These are phyloP conservation scores for Diplotaxis tenuifolia DNA, from an alignment of 345 rosid species.

Conservation along the genomic window DNA sequence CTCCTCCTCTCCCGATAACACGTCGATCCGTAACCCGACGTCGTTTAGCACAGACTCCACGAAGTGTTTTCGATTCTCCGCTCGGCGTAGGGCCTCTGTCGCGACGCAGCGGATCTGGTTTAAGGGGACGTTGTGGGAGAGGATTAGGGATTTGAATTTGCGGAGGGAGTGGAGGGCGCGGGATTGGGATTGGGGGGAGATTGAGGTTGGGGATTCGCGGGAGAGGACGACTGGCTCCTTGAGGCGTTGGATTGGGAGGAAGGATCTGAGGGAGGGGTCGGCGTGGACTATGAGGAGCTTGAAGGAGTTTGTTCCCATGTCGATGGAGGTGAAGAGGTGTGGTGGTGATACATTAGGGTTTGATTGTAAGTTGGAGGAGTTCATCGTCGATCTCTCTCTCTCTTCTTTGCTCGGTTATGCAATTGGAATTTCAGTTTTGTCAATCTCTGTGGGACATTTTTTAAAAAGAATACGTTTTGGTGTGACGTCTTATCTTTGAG, in stretches of 20 bases:
- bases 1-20: constrained; percentile 66
- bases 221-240: constrained; percentile 51
- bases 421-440: not conserved
- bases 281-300: constrained; percentile 62
- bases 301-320: constrained; percentile 73
- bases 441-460: no score
- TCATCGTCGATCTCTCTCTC: constrained; percentile 21
- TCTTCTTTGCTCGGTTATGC: not conserved
- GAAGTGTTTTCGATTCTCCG: constrained; percentile 44
- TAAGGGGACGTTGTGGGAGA: constrained; percentile 32
- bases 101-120: constrained; percentile 55
- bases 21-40: constrained; percentile 43
- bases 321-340: constrained; percentile 57
- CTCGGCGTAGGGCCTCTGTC: constrained; percentile 60
- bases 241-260: constrained; percentile 44
- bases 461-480: no score
- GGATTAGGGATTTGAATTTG: constrained; percentile 41
- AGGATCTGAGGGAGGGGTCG: constrained; percentile 47
- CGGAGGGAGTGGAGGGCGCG: constrained; percentile 48
- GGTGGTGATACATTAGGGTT: constrained; percentile 3
- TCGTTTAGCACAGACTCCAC: constrained; percentile 36
- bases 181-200: constrained; percentile 43
- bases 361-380: constrained; percentile 19
- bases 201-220: constrained; percentile 45
- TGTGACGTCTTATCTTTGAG: no score